Conservation (phyloP, 352 stramenopile genomes). For the Pilasporangium apinafurcum region DNA sequence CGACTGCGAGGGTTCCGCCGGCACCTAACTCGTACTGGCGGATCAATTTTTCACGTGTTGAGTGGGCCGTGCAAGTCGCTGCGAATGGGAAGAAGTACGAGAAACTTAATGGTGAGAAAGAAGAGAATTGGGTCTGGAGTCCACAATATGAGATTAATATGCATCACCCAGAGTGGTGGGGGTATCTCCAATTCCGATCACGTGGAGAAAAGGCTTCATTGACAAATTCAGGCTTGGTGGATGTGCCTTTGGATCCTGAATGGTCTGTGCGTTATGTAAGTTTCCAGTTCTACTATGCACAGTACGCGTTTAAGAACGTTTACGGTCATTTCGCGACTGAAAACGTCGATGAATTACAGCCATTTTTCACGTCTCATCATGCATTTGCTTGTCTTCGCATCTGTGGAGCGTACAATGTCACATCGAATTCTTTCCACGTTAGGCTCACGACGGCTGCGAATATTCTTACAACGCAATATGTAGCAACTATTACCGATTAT, state of each 20-base stretch:
- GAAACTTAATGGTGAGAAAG: slow-evolving; percentile 32
- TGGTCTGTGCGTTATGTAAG: slow-evolving; percentile 42
- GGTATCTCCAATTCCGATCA: slow-evolving; percentile 77
- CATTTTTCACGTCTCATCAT: slow-evolving; percentile 20
- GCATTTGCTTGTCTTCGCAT: slow-evolving; percentile 14
- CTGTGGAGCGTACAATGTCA: no score
- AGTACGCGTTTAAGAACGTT: slow-evolving; percentile 26
- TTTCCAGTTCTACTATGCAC: slow-evolving; percentile 70
- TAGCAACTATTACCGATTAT: slow-evolving; percentile 5
- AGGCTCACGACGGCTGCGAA: slow-evolving; percentile 1
- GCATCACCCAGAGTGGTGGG: slow-evolving; percentile 88
- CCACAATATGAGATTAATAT: slow-evolving; percentile 79
- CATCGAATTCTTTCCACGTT: slow-evolving; percentile 14
- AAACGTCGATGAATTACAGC: slow-evolving; percentile 15
- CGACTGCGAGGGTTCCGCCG: slow-evolving; percentile 28
- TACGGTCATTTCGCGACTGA: slow-evolving; percentile 23
- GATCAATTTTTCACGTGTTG: slow-evolving; percentile 88
- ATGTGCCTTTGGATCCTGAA: slow-evolving; percentile 28
- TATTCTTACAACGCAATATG: background rate
- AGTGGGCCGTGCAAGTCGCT: slow-evolving; percentile 50
- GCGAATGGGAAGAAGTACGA: slow-evolving; percentile 22
- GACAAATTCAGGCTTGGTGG: background rate
- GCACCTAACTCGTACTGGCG: slow-evolving; percentile 41
- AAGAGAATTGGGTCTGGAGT: slow-evolving; percentile 89
- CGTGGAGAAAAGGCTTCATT: slow-evolving; percentile 6